Base-by-base conservation (phyloP, 352 stramenopile genomes). In the Globisporangium yorkense region DNA sequence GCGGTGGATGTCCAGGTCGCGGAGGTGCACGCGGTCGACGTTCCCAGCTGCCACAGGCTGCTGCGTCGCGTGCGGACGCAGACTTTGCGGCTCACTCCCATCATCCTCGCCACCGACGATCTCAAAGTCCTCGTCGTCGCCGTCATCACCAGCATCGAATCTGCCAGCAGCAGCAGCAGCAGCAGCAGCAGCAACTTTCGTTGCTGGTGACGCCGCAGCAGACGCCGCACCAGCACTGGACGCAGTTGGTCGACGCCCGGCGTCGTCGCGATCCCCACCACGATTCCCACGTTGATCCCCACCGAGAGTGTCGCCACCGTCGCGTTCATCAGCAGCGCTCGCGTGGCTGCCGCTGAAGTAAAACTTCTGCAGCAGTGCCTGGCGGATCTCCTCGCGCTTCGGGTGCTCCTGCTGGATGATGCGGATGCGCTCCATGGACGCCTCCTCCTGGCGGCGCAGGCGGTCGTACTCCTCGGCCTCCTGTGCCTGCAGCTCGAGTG, bases 401-500 rank as follows among this genome's bases (percentile, higher is more conserved):
- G 75, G 72, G 43, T 80, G 62, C 40, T 80, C 76, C 61, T 85
- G 74, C 2, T 71, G 71, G 35, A 89, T 74, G 33, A 87, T 61
- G 35, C 74, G 70, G 20, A 89, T 72, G 5, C 79, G 72, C 58
- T 89, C 79, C 59, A 86, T 86, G 3, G 79, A 87, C 7, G 79
- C 80, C 5, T 75, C 79, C 47, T 89, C 71, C 44, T 89, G 79
- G 24, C 79, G 79, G 24, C 79, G 71, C 54, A 89, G 67, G 29
- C 79, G 76, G 62, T 89, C 77, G 64, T 89, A 89, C 52, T 89
- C 74, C 57, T 89, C 79, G 20, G 79, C 79, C 41, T 89, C 79
- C 33, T 89, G 79, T 0, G 79, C 77, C 54, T 89, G 79, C 33
- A 89, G 59, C 65, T 89, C 79, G 29, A 89, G 67, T 18, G 79